These are phyloP conservation scores for Plantago elongata DNA, from an alignment of 257 asterid species.

Conservation along the genomic window DNA sequence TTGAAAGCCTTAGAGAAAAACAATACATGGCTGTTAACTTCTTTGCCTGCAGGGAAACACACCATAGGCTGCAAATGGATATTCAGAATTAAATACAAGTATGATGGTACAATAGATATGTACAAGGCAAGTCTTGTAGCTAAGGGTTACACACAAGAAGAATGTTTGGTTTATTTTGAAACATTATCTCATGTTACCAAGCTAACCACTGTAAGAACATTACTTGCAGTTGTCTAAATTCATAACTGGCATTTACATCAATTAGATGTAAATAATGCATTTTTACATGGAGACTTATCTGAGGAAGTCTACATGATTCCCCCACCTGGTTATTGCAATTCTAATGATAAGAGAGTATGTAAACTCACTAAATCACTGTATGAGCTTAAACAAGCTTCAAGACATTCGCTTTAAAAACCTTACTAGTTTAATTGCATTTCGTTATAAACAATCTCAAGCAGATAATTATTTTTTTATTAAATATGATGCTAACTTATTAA, in stretches of 20 bases:
- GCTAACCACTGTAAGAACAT: not conserved
- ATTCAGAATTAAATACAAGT: not conserved
- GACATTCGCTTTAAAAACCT: not conserved
- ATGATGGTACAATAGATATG: not conserved
- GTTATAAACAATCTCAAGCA: not conserved
- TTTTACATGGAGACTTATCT: not conserved
- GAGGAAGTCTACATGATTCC: not conserved
- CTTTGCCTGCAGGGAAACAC: not conserved
- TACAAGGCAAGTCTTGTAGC: not conserved
- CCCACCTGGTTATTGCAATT: not conserved
- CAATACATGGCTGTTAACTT: not conserved
- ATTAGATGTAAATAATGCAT: not conserved
- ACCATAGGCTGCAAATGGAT: not conserved
- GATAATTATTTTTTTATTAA: not conserved
- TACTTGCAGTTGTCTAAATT: not conserved
- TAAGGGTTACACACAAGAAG: not conserved
- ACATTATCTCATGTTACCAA: not conserved
- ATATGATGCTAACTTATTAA: accelerated
- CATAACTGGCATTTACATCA: not conserved
- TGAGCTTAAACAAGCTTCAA: not conserved
- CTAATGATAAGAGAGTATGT: not conserved
- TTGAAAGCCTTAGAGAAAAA: not conserved
- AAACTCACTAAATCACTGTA: no score
- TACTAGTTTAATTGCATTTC: not conserved
- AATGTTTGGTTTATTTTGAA: not conserved